phyloP scores from a whole-genome alignment of 2,329 filamentous ascomycete genomes.

The Penicillium hordei region DNA sequence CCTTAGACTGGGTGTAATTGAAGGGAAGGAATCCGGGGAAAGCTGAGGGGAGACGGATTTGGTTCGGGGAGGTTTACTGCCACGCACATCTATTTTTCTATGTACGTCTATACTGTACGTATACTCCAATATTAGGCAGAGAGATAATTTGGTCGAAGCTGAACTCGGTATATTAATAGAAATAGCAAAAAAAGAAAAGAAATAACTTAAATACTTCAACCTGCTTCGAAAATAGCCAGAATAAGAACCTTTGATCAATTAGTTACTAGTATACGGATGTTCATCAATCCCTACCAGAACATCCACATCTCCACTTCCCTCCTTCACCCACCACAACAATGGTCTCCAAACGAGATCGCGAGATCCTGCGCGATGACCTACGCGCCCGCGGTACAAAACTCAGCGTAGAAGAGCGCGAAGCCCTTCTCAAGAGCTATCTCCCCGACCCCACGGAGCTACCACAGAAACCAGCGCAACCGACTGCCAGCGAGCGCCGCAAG shows the following conservation, averaged over 20 bases:
- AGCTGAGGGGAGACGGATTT: slow-evolving; percentile 3
- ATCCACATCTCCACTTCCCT: slow-evolving; percentile 10
- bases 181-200: neutral
- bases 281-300: neutral
- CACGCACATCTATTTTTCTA: slow-evolving; percentile 1
- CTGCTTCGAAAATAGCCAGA: neutral
- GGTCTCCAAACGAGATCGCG: slow-evolving; percentile 35
- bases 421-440: slow-evolving; percentile 53
- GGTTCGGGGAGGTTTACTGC: neutral
- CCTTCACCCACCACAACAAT: slow-evolving; percentile 22
- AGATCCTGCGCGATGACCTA: slow-evolving; percentile 42
- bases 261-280: neutral
- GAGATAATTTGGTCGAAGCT: neutral
- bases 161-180: neutral
- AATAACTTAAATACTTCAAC: too few species aligned
- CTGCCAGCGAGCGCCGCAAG: slow-evolving; percentile 26
- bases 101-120: neutral
- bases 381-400: slow-evolving; percentile 44
- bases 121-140: neutral
- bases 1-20: neutral
- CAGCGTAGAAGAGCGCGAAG: slow-evolving; percentile 50
- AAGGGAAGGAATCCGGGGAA: slow-evolving; percentile 6
- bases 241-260: neutral
- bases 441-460: slow-evolving; percentile 44
- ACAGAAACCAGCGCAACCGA: slow-evolving; percentile 10